These are phyloP conservation scores for Solioccasus polychromus DNA, from an alignment of 768 basidiomycete species.

Conservation along the genomic window DNA sequence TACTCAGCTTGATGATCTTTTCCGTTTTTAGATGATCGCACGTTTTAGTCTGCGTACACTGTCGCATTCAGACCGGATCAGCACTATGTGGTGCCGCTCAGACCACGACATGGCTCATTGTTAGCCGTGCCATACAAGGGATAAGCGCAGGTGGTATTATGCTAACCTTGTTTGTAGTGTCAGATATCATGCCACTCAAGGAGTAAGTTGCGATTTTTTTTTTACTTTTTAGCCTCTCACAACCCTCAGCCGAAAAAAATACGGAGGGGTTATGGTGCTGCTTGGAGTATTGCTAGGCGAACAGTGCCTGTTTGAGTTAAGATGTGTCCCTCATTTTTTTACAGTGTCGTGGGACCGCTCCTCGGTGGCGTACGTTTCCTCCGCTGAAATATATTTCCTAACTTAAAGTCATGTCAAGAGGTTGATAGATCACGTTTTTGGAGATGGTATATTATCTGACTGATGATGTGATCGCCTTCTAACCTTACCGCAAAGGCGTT, in stretches of 20 bases:
- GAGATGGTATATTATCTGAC: constrained; percentile 2
- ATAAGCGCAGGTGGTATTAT: background rate
- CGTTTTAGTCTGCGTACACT: too few relatives aligned
- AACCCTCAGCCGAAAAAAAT: background rate
- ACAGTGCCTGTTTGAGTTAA: background rate
- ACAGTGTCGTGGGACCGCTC: constrained; percentile 40
- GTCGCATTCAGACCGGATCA: background rate
- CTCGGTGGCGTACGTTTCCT: constrained; percentile 26
- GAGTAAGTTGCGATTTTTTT: background rate
- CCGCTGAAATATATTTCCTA: background rate
- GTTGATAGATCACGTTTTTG: constrained; percentile 37
- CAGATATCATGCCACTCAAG: background rate
- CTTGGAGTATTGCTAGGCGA: constrained; percentile 12
- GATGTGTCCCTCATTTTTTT: background rate
- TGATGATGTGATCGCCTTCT: background rate
- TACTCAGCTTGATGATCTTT: too few relatives aligned
- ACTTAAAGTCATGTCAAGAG: constrained; percentile 7
- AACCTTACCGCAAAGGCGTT: background rate
- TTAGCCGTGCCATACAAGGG: background rate
- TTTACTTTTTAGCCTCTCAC: background rate
- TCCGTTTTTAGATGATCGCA: too few relatives aligned
- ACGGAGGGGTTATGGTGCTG: background rate
- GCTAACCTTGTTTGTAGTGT: background rate
- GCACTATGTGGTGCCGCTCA: background rate
- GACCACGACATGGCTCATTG: background rate